phyloP scores from a whole-genome alignment of 768 basidiomycete species.

The Panaeolus papilionaceus region DNA sequence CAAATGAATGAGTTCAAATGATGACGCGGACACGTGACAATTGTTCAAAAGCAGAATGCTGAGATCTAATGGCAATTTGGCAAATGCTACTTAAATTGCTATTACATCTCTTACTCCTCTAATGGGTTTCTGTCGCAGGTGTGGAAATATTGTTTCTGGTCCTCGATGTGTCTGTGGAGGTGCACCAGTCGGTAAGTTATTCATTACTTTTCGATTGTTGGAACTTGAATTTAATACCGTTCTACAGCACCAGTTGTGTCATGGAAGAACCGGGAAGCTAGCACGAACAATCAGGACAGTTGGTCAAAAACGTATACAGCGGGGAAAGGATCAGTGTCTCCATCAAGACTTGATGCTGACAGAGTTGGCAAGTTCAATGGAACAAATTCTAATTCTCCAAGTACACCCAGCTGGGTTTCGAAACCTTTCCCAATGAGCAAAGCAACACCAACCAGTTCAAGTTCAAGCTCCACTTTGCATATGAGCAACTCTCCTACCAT shows the following conservation, averaged over 20 bases:
- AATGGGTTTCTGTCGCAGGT: slow-evolving; percentile 89
- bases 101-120: background rate
- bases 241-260: slow-evolving; percentile 68
- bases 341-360: slow-evolving; percentile 24
- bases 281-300: slow-evolving; percentile 58
- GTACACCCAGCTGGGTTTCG: slow-evolving; percentile 20
- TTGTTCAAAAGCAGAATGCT: slow-evolving; percentile 8
- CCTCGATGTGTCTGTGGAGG: slow-evolving; percentile 84
- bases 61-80: background rate
- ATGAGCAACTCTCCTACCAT: slow-evolving; percentile 40
- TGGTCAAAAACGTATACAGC: slow-evolving; percentile 85
- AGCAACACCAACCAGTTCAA: slow-evolving; percentile 42
- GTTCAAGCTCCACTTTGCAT: slow-evolving; percentile 34
- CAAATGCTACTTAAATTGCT: no score
- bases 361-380: slow-evolving; percentile 32
- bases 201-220: no score
- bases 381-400: slow-evolving; percentile 28
- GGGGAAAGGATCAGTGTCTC: slow-evolving; percentile 50
- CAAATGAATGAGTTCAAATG: background rate
- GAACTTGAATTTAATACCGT: background rate
- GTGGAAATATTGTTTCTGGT: slow-evolving; percentile 80
- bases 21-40: slow-evolving; percentile 21
- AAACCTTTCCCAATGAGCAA: slow-evolving; percentile 14
- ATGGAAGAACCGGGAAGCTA: slow-evolving; percentile 58
- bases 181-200: slow-evolving; percentile 69